Evolutionary conservation across 345 rosid species (phyloP), one percentile per base, ranked within the genome.

Genomic region (Populus ilicifolia): DNA sequence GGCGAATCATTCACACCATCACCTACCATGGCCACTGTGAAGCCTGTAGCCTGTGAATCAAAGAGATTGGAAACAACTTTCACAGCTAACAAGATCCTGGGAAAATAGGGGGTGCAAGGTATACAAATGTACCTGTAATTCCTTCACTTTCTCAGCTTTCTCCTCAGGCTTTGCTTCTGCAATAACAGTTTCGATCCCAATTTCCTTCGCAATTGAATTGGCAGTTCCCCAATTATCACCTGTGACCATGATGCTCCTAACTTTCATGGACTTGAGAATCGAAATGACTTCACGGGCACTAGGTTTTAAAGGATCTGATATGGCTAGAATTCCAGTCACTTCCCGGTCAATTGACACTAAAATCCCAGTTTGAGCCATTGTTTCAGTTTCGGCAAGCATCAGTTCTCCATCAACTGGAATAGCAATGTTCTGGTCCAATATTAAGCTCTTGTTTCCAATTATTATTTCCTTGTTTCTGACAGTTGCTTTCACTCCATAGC

Each of bases 161-260:
- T 92, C 89, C 67, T 92, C 97, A 1, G 99, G 99, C 77, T 84
- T 92, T 79, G 98, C 94, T 87, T 93, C 97, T 18, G 99, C 98
- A 2, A 92, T 77, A 16, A 92, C 91, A 35, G 87, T 83, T 65
- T 89, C 92, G 1, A 96, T 93, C 68, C 99, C 97, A 0, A 93
- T 92, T 81, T 93, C 90, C 75, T 77, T 74, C 41, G 98, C 96
- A 75, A 96, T 89, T 61, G 98, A 91, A 70, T 85, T 90, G 17
- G 99, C 99, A 52, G 98, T 96, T 71, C 98, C 99, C 99, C 93
- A 89, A 69, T 93, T 96, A 70, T 96, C 99, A 82, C 99, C 99
- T 0, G 99, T 96, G 29, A 91, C 97, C 93, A 96, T 87, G 74
- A 96, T 89, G 88, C 93, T 93, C 81, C 66, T 77, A 63, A 95